Evolutionary conservation across 805 yeast genomes (phyloP).

Genomic region (Phaffomyces antillensis): DNA sequence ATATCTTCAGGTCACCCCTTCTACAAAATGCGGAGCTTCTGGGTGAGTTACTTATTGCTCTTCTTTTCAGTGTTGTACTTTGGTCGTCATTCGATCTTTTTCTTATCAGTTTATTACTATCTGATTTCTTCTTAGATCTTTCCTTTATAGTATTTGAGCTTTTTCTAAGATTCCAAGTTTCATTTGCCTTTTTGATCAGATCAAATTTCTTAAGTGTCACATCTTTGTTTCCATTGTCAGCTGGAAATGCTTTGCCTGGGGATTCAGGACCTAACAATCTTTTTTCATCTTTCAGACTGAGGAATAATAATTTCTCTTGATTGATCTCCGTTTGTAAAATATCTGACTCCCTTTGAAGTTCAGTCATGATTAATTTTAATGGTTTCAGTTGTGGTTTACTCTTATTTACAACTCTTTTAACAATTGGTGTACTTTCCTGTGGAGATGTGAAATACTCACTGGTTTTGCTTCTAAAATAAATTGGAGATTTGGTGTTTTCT

Average conservation of each 20-base stretch:
- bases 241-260: neutral
- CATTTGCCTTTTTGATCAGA: constrained; percentile 22
- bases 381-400: constrained; percentile 24
- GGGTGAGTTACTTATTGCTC: constrained; percentile 25
- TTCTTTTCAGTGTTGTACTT: constrained; percentile 13
- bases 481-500: constrained; percentile 10
- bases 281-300: constrained; percentile 20
- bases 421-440: constrained; percentile 20
- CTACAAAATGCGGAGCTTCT: constrained; percentile 13
- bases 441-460: constrained; percentile 11
- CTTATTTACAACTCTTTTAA: constrained; percentile 21
- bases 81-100: constrained; percentile 15
- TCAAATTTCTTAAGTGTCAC: constrained; percentile 16
- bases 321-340: constrained; percentile 21
- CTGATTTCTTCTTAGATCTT: constrained; percentile 2
- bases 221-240: neutral
- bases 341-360: constrained; percentile 19
- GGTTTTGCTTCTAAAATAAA: neutral
- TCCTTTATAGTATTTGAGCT: neutral
- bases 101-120: constrained; percentile 5
- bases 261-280: constrained; percentile 2
- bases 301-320: constrained; percentile 22
- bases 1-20: constrained; percentile 13
- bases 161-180: constrained; percentile 23
- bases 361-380: constrained; percentile 18